Conservation (phyloP, 208 protist species). For the Phytomonas serpens region DNA sequence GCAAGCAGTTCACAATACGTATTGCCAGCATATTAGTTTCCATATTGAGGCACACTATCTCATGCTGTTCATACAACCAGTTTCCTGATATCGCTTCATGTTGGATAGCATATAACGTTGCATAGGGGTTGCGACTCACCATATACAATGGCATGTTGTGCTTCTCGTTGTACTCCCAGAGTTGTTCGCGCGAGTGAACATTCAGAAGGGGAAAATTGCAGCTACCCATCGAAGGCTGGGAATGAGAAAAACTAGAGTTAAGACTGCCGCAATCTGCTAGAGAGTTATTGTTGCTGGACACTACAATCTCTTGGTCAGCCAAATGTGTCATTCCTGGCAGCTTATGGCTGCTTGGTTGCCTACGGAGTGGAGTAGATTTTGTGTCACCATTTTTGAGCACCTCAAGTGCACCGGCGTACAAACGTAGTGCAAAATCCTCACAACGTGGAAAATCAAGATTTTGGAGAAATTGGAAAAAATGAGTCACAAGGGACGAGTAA, state of each 20-base stretch:
- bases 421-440: background rate
- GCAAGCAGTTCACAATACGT: background rate
- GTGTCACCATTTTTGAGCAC: background rate
- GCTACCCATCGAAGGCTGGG: background rate
- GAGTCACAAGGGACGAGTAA: background rate
- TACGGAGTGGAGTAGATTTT: background rate
- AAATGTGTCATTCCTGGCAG: background rate
- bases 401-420: background rate
- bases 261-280: background rate
- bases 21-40: constrained; percentile 2
- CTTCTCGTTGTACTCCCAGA: background rate
- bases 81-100: background rate
- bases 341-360: background rate
- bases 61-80: background rate
- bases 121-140: constrained; percentile 1
- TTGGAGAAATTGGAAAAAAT: constrained; percentile 15
- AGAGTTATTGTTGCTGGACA: background rate
- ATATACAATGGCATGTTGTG: background rate
- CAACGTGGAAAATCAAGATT: constrained; percentile 17
- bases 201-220: background rate
- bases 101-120: background rate
- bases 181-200: background rate
- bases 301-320: background rate
- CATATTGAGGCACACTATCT: background rate
- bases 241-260: background rate